A percentile compares a stretch with the other conserved stretches of the same genome.
These are phyloP conservation scores for Monotropa hypopitys DNA, from an alignment of 179 eudicot genomes.

Conservation along the genomic window DNA sequence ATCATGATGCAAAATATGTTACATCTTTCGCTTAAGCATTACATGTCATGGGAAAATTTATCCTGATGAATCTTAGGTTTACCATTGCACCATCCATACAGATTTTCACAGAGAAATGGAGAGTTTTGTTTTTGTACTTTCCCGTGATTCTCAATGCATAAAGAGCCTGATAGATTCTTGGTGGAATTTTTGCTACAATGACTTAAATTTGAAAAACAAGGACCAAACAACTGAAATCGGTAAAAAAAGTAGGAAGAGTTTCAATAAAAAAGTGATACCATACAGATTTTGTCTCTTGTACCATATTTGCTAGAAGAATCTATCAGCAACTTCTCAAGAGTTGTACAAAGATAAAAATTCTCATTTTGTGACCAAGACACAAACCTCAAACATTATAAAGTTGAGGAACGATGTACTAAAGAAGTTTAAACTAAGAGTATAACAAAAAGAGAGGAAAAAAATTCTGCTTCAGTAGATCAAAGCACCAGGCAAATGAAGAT, in stretches of 20 bases:
- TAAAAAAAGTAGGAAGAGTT: neutral
- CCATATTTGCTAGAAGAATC: slow-evolving; percentile 32
- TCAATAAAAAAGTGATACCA: slow-evolving; percentile 22
- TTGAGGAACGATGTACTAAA: neutral
- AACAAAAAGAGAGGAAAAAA: too few relatives aligned
- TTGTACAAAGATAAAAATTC: slow-evolving; percentile 14
- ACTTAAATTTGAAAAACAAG: neutral
- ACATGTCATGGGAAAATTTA: neutral
- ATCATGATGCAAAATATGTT: too few relatives aligned
- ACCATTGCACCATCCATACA: neutral
- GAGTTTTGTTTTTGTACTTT: neutral
- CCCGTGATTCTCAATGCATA: neutral
- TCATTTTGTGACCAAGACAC: neutral
- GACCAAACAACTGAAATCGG: neutral
- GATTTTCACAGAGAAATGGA: neutral
- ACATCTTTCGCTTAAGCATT: too few relatives aligned
- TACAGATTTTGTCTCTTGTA: slow-evolving; percentile 35
- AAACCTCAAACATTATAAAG: slow-evolving; percentile 2
- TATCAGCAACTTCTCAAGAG: slow-evolving; percentile 44
- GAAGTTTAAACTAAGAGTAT: neutral
- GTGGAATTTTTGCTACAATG: neutral
- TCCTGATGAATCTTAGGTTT: neutral
- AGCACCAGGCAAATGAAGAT: neutral
- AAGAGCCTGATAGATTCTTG: neutral
- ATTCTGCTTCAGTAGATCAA: neutral